Conservation (phyloP, 2,329 filamentous ascomycete genomes). For the Calonectria pseudoturangicola region DNA sequence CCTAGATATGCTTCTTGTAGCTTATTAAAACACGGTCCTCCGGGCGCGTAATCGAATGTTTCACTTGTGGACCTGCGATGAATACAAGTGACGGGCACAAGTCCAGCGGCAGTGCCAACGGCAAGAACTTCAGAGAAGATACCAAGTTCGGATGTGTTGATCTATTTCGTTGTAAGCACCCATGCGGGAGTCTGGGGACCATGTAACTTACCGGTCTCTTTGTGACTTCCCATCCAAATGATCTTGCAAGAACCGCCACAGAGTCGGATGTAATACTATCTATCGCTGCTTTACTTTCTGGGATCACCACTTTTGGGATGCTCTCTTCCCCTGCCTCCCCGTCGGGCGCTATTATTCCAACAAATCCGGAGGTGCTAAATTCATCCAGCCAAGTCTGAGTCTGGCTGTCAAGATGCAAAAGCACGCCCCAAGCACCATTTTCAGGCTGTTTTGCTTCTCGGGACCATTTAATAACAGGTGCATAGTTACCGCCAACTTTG, state of each 20-base stretch:
- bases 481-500: neutral
- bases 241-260: neutral
- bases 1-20: neutral
- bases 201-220: neutral
- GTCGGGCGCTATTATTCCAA: neutral
- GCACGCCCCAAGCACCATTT: neutral
- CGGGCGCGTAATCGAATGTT: neutral
- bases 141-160: neutral
- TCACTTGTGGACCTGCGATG: neutral
- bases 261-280: neutral
- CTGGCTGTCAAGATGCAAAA: neutral
- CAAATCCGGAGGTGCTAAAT: neutral
- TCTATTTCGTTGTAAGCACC: neutral
- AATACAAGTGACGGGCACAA: slow-evolving; percentile 1
- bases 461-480: neutral
- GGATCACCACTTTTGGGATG: neutral
- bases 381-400: slow-evolving; percentile 1
- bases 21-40: neutral
- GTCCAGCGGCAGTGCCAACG: neutral
- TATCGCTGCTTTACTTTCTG: slow-evolving; percentile 3
- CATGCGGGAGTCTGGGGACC: neutral
- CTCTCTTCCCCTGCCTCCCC: neutral
- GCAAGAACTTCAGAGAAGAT: neutral
- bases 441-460: slow-evolving; percentile 1
- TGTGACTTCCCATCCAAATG: neutral